A percentile compares a stretch with the other conserved stretches of the same genome.
Conservation (phyloP, 192 early-diverging fungal species). For the Coemansia sp. region DNA sequence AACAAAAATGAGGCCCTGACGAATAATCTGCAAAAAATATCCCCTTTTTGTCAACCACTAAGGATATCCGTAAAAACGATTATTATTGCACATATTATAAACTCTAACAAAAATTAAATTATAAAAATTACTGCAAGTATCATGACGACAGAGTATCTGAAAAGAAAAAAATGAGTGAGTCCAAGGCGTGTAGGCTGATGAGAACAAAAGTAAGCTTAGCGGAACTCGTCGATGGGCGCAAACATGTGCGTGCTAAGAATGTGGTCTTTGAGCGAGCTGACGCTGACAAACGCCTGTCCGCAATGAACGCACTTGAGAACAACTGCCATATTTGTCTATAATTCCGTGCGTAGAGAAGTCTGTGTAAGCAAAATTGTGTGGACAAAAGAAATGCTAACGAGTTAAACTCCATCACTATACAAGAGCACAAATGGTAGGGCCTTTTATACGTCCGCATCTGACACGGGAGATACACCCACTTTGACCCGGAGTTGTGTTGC, state of each 20-base stretch:
- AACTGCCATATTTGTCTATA: conserved; percentile 54
- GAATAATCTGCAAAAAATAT: not conserved
- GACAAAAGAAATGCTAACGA: not conserved
- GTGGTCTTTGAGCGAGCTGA: not conserved
- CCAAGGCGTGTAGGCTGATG: too few species aligned
- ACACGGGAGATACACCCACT: too few species aligned
- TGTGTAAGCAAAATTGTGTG: not conserved
- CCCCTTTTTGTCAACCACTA: not conserved
- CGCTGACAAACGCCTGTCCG: not conserved
- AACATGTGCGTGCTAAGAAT: conserved; percentile 6
- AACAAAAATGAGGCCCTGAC: too few species aligned
- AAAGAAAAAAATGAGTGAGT: not conserved
- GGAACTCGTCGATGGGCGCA: not conserved
- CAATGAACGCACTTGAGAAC: not conserved
- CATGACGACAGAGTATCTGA: not conserved
- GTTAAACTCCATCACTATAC: too few species aligned
- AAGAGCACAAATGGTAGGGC: too few species aligned
- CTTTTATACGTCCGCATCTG: not conserved
- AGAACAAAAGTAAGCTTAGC: not conserved
- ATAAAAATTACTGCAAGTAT: not conserved
- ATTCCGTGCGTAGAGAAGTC: not conserved
- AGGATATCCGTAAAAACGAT: not conserved
- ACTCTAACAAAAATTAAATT: not conserved
- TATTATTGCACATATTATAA: not conserved
- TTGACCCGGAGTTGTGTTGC: too few species aligned